Evolutionary conservation across 352 stramenopile species (phyloP).

Genomic region (Pythium myriotylum): DNA sequence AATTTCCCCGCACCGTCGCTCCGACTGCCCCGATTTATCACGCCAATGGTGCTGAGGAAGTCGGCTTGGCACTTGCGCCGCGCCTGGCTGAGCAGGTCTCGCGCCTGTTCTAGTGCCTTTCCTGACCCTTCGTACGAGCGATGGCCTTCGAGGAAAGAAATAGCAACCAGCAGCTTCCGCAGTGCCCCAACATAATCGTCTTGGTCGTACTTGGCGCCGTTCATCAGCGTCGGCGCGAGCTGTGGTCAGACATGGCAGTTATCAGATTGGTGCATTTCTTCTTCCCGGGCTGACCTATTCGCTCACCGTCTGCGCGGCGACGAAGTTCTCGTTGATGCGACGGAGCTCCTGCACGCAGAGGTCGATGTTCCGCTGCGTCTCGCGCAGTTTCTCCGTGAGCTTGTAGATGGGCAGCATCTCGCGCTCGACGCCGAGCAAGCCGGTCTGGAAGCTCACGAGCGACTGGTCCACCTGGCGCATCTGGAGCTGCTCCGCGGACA

Average conservation of each 20-base stretch:
- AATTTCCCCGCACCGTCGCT: conserved; percentile 28
- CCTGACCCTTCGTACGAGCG: conserved; percentile 71
- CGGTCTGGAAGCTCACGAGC: conserved; percentile 61
- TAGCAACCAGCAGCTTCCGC: conserved; percentile 66
- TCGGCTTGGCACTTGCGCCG: conserved; percentile 67
- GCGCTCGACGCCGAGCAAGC: conserved; percentile 68
- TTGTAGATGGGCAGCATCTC: conserved; percentile 88
- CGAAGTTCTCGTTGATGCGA: conserved; percentile 76
- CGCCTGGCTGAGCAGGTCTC: conserved; percentile 60
- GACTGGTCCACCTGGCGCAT: conserved; percentile 63
- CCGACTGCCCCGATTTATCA: conserved; percentile 54
- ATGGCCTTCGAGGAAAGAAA: conserved; percentile 72
- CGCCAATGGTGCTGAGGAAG: conserved; percentile 68
- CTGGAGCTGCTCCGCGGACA: conserved; percentile 39
- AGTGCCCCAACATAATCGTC: conserved; percentile 66
- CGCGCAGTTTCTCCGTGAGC: conserved; percentile 77
- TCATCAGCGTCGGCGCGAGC: conserved; percentile 65
- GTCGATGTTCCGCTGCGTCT: conserved; percentile 86
- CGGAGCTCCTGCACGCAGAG: conserved; percentile 72
- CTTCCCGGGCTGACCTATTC: too few relatives aligned
- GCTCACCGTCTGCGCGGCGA: conserved; percentile 62
- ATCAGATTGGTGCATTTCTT: neutral
- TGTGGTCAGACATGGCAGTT: conserved; percentile 23
- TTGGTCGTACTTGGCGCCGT: conserved; percentile 75
- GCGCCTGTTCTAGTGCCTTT: conserved; percentile 70